phyloP scores from a whole-genome alignment of 1,284 basidiomycete species.

The Singerocomus rubriflavus region DNA sequence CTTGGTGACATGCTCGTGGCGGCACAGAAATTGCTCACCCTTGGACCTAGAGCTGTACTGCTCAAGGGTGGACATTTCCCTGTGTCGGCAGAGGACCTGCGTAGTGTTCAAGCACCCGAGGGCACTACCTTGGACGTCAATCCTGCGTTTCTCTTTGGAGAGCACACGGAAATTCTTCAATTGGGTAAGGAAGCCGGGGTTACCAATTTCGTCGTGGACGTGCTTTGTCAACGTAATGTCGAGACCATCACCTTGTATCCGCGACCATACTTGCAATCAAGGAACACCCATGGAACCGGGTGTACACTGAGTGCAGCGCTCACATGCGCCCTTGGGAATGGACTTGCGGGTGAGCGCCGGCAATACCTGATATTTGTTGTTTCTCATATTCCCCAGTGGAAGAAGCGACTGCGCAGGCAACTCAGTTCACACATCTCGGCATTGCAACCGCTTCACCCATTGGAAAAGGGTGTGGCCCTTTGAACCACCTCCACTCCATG shows the following conservation, averaged over 20 bases:
- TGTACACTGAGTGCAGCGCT: conserved; percentile 89
- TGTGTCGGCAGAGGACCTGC: conserved; percentile 26
- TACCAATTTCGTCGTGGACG: conserved; percentile 67
- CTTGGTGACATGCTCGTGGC: conserved; percentile 67
- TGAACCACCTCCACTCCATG: conserved; percentile 83
- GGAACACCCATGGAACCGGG: conserved; percentile 89
- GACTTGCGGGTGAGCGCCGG: conserved; percentile 39
- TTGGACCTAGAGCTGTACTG: conserved; percentile 63
- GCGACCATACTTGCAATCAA: conserved; percentile 63
- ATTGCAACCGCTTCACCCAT: conserved; percentile 72
- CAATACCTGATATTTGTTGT: background rate
- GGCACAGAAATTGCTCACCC: conserved; percentile 48
- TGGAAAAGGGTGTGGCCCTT: conserved; percentile 80
- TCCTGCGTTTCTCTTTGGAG: conserved; percentile 43
- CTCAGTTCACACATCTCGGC: conserved; percentile 72
- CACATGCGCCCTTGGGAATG: conserved; percentile 59
- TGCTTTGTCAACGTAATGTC: conserved; percentile 50
- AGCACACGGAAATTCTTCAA: conserved; percentile 64
- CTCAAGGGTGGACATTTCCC: conserved; percentile 87
- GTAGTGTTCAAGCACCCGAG: background rate
- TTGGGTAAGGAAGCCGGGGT: conserved; percentile 13
- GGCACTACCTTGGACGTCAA: conserved; percentile 8
- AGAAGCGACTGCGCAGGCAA: conserved; percentile 60
- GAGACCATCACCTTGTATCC: conserved; percentile 53
- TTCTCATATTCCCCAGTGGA: conserved; percentile 40